Base-by-base conservation (phyloP, 331 rosid genomes). In the Pyrus hybrid region DNA sequence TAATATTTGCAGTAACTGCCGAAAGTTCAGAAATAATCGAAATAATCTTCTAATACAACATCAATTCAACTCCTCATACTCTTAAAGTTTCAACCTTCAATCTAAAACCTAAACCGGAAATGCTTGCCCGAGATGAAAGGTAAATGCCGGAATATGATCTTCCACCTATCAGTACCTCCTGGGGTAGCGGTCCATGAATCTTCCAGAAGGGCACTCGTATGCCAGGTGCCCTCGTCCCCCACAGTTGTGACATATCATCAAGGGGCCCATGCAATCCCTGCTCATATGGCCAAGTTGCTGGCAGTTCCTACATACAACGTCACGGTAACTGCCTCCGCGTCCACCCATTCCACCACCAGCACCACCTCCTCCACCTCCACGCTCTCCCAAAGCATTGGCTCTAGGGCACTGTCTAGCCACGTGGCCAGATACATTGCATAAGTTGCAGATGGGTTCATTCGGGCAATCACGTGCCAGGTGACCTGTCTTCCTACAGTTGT, bases 391-490 rank as follows among this genome's bases (percentile, higher is more conserved):
- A 18, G 57, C 8, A 17, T 84, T 85, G 76, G 87, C 72, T 79
- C 91, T 92, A 9, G 97, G 99, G 82, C 99, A 94, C 63, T 87
- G 93, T 60, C 97, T 90, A 30, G 99, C 96, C 58, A 94, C 87
- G 57, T 92, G 99, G 74, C 99, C 97, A 13, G 97, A 89, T 72
- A 94, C 96, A 82, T 94, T 94, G 88, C 99, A 94, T 75, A 89
- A 47, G 80, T 94, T 94, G 83, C 99, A 94, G 72, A 92, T 86
- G 37, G 99, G 99, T 67, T 94, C 96, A 6, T 92, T 94, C 0
- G 97, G 92, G 79, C 99, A 94, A 70, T 94, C 99, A n/a, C 99
- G 96, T 28, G 99, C 99, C 74, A 94, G 84, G 75, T 92, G 99
- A 63, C 97, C 97, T 0, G 99, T 94, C 86, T 90, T 90, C 90